phyloP scores from a whole-genome alignment of 129 eudicot species.

The Ambrosia trifida region DNA sequence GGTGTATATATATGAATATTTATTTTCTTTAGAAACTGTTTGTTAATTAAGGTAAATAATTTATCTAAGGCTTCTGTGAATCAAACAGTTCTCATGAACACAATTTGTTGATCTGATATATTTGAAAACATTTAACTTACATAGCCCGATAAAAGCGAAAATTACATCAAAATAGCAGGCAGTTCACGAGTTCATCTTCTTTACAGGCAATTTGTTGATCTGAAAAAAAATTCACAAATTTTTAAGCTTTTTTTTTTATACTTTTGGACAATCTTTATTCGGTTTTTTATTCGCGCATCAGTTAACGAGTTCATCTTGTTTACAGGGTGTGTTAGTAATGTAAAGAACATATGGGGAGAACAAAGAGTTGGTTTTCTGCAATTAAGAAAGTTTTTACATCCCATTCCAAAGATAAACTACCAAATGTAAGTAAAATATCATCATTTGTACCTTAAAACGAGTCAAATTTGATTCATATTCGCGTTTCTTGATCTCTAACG shows the following conservation, averaged over 20 bases:
- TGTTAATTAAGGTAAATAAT: neutral
- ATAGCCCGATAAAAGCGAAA: too few species aligned
- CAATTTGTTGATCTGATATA: neutral
- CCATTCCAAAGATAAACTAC: conserved; percentile 66
- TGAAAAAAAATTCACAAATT: neutral
- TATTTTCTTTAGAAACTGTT: neutral
- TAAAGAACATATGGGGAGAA: conserved; percentile 75
- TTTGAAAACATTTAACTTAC: neutral
- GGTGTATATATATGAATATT: neutral
- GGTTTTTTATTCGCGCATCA: neutral
- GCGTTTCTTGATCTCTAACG: neutral
- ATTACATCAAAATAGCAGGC: too few species aligned
- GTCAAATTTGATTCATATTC: neutral
- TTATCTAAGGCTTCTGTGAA: neutral
- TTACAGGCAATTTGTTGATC: neutral
- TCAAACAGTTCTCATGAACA: neutral
- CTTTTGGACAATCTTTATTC: neutral
- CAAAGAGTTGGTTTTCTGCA: conserved; percentile 97
- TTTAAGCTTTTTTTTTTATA: neutral
- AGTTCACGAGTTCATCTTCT: too few species aligned
- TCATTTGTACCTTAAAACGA: neutral
- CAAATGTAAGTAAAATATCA: conserved; percentile 50
- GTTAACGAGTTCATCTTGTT: neutral
- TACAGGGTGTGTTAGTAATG: conserved; percentile 62
- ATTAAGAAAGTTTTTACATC: conserved; percentile 80